phyloP scores from a whole-genome alignment of 371 early-diverging fungal genomes.

The Actinomortierella ambigua region DNA sequence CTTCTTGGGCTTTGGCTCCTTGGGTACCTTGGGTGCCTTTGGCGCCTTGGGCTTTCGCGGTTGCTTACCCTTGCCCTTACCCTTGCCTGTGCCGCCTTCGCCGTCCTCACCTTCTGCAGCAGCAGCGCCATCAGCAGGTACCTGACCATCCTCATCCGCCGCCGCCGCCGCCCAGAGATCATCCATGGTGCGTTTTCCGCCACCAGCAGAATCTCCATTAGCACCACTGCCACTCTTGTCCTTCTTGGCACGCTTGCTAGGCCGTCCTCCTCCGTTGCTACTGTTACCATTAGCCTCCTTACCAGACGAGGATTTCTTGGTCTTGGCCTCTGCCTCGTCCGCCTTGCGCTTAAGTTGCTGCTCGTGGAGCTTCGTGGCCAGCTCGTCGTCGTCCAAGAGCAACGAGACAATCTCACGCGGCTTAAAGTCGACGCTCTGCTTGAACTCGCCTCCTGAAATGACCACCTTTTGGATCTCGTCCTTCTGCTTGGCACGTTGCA shows the following conservation, averaged over 20 bases:
- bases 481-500: conserved; percentile 92
- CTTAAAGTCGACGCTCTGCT: conserved; percentile 76
- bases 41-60: conserved; percentile 16
- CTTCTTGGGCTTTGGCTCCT: conserved; percentile 41
- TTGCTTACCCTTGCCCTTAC: conserved; percentile 8
- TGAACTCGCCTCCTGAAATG: conserved; percentile 92
- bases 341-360: conserved; percentile 66
- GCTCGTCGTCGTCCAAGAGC: conserved; percentile 80
- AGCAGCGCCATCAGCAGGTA: conserved; percentile 49
- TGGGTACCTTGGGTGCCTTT: conserved; percentile 19
- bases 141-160: conserved; percentile 12
- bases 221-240: conserved; percentile 20
- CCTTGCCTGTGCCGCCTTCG: conserved; percentile 1
- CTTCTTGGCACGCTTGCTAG: conserved; percentile 51
- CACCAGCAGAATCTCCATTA: too few relatives aligned
- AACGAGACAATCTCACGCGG: conserved; percentile 88
- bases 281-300: too few relatives aligned
- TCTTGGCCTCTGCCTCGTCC: conserved; percentile 55
- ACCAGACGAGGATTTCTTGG: conserved; percentile 45
- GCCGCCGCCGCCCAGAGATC: conserved; percentile 45
- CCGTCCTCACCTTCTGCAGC: conserved; percentile 39
- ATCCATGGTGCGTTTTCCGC: conserved; percentile 16
- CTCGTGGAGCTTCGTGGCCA: conserved; percentile 59
- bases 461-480: conserved; percentile 98
- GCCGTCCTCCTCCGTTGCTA: conserved; percentile 26